Percentiles rank a stretch among this genome's conserved stretches.
These are phyloP conservation scores for Verticillium nubilum DNA, from an alignment of 2,329 filamentous ascomycete species.

Conservation along the genomic window DNA sequence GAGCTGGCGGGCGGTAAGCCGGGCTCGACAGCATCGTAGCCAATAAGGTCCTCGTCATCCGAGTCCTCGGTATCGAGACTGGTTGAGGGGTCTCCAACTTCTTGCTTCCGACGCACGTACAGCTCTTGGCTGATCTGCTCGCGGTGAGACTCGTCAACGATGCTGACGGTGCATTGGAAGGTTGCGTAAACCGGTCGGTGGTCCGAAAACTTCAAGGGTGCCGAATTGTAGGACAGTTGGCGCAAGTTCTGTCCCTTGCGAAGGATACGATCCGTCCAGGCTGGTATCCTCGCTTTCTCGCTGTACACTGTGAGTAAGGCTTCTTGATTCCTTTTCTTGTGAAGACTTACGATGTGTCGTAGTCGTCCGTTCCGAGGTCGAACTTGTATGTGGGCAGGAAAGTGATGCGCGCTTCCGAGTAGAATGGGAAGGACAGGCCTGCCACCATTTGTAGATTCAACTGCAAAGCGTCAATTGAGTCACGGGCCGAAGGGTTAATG, in stretches of 20 bases:
- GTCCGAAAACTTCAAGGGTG: conserved; percentile 83
- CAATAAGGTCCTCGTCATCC: conserved; percentile 75
- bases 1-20: conserved; percentile 65
- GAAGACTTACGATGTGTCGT: conserved; percentile 75
- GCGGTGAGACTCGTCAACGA: conserved; percentile 70
- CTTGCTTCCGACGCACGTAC: conserved; percentile 63
- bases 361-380: conserved; percentile 79
- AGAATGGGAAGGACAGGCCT: conserved; percentile 82
- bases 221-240: conserved; percentile 77
- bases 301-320: conserved; percentile 35
- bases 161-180: conserved; percentile 78
- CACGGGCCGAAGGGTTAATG: not conserved
- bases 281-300: conserved; percentile 90
- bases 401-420: conserved; percentile 80
- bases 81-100: conserved; percentile 52
- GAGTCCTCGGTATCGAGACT: conserved; percentile 51
- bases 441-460: conserved; percentile 96
- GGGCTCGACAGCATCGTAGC: conserved; percentile 77
- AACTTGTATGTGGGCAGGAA: conserved; percentile 97
- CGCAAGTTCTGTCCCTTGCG: conserved; percentile 79
- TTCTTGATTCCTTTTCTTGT: not conserved
- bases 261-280: conserved; percentile 93
- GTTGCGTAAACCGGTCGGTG: conserved; percentile 91
- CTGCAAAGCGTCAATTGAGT: conserved; percentile 28
- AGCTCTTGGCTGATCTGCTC: conserved; percentile 68